phyloP scores from a whole-genome alignment of 2,329 filamentous ascomycete species.

The Fusarium nanum region DNA sequence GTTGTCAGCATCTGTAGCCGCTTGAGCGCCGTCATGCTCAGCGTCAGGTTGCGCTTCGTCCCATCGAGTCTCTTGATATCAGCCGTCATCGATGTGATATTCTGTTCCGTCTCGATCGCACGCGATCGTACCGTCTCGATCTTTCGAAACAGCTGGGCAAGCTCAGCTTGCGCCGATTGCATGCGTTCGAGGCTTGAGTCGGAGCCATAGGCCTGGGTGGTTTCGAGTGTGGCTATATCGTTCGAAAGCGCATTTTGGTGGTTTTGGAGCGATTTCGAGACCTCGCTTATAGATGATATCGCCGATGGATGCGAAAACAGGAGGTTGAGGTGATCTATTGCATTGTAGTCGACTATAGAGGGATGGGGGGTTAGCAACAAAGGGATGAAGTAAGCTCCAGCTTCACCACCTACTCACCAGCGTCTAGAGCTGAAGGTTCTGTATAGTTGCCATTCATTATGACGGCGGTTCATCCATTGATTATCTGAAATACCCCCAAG shows the following conservation, averaged over 20 bases:
- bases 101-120: slow-evolving; percentile 90
- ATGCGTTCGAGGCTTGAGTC: slow-evolving; percentile 91
- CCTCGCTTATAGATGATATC: slow-evolving; percentile 78
- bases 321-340: slow-evolving; percentile 90
- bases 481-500: slow-evolving; percentile 14
- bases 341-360: slow-evolving; percentile 79
- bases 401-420: slow-evolving; percentile 52
- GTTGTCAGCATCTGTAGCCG: slow-evolving; percentile 98
- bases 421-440: slow-evolving; percentile 57
- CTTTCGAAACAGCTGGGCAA: slow-evolving; percentile 90
- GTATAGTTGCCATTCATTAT: slow-evolving; percentile 56
- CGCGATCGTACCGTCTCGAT: slow-evolving; percentile 93
- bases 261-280: slow-evolving; percentile 77
- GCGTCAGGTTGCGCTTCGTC: slow-evolving; percentile 94
- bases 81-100: slow-evolving; percentile 98
- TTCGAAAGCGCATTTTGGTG: slow-evolving; percentile 86
- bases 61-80: slow-evolving; percentile 98
- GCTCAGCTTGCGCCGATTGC: slow-evolving; percentile 88
- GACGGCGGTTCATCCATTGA: slow-evolving; percentile 2
- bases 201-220: slow-evolving; percentile 85
- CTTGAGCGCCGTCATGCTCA: slow-evolving; percentile 98
- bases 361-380: slow-evolving; percentile 37
- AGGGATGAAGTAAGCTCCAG: slow-evolving; percentile 18
- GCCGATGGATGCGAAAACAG: slow-evolving; percentile 92
- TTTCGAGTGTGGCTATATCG: slow-evolving; percentile 78